Conservation (phyloP, 768 basidiomycete genomes). For the Calvatia gigantea region DNA sequence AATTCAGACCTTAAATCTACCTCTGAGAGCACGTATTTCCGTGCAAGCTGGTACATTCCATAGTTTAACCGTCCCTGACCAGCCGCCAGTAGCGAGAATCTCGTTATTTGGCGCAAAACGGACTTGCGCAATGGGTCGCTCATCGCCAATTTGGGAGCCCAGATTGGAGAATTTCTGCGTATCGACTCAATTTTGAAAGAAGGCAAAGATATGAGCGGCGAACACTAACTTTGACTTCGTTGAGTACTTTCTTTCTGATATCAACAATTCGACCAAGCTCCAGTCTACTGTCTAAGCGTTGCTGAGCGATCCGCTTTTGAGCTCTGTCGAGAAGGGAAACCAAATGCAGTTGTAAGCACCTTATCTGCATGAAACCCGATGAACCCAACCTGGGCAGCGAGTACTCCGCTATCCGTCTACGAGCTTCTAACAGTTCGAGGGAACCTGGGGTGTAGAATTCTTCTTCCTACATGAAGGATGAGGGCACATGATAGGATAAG, state of each 20-base stretch:
- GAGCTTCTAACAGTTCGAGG: constrained; percentile 54
- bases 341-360: constrained; percentile 70
- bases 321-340: constrained; percentile 66
- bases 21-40: constrained; percentile 69
- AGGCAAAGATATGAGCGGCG: background rate
- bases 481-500: background rate
- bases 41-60: constrained; percentile 96
- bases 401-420: constrained; percentile 86
- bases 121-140: constrained; percentile 89
- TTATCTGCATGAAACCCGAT: constrained; percentile 54
- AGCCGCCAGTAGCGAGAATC: constrained; percentile 88
- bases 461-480: constrained; percentile 56
- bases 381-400: constrained; percentile 92
- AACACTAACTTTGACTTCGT: constrained; percentile 76
- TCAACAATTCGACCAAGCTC: constrained; percentile 89
- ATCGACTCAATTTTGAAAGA: background rate
- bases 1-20: constrained; percentile 32
- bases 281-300: constrained; percentile 85
- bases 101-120: constrained; percentile 92
- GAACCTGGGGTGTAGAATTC: constrained; percentile 96
- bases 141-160: constrained; percentile 97
- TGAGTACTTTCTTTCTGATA: constrained; percentile 85
- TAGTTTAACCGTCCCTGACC: constrained; percentile 92
- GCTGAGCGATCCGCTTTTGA: constrained; percentile 89
- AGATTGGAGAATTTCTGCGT: constrained; percentile 82